A percentile compares a stretch with the other conserved stretches of the same genome.
phyloP scores from a whole-genome alignment of 129 eudicot genomes.

The Ambrosia artemisiifolia region DNA sequence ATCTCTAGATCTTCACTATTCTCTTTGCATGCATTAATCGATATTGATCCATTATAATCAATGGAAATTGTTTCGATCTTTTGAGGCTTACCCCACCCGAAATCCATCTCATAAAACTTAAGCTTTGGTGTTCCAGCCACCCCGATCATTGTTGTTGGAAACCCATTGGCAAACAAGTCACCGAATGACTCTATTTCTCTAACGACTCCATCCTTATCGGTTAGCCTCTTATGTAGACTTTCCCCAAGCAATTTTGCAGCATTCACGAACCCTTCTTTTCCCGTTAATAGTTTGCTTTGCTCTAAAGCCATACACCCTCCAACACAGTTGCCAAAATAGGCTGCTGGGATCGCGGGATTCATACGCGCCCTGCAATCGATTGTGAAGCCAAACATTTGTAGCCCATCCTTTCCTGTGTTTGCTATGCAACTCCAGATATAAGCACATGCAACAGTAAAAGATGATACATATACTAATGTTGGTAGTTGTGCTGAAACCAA shows the following conservation, averaged over 20 bases:
- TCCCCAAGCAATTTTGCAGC: conserved; percentile 13
- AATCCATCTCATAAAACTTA: conserved; percentile 10
- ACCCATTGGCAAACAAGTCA: background rate
- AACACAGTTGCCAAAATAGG: conserved; percentile 18
- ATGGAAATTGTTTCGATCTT: background rate
- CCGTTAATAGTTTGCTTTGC: no score
- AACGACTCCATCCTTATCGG: background rate
- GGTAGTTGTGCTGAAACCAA: background rate
- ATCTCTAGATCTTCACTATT: conserved; percentile 18
- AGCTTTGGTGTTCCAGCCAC: conserved; percentile 9
- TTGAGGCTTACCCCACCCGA: conserved; percentile 14
- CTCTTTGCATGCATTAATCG: background rate
- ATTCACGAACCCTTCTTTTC: conserved; percentile 7
- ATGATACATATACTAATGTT: conserved; percentile 15
- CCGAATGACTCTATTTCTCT: background rate
- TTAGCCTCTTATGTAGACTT: background rate
- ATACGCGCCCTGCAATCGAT: conserved; percentile 17
- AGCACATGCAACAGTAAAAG: conserved; percentile 32
- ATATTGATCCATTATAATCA: background rate
- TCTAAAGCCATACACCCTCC: background rate
- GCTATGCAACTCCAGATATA: conserved; percentile 21
- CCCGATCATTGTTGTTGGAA: background rate
- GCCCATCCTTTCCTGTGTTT: background rate
- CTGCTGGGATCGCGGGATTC: conserved; percentile 6
- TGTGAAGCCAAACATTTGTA: background rate